Conservation (phyloP, 2,329 filamentous ascomycete species). For the Fusarium papillatum region DNA sequence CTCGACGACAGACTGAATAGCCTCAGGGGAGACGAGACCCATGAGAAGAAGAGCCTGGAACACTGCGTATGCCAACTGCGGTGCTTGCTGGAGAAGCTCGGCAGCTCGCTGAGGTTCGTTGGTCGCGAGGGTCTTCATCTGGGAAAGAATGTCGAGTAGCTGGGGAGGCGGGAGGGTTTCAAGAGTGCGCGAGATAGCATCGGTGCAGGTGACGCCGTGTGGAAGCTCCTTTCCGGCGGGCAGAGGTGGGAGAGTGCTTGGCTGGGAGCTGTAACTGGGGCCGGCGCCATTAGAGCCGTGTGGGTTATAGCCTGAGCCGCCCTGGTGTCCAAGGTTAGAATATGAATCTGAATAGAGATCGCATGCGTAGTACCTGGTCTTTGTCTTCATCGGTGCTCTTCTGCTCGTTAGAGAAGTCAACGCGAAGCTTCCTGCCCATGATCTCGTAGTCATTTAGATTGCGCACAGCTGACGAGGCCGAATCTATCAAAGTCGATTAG, state of each 20-base stretch:
- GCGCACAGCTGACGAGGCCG: slow-evolving; percentile 92
- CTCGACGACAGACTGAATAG: slow-evolving; percentile 86
- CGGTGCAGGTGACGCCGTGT: slow-evolving; percentile 84
- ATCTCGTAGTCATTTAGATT: slow-evolving; percentile 97
- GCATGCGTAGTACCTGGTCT: slow-evolving; percentile 21
- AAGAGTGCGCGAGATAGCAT: slow-evolving; percentile 93
- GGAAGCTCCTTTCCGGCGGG: slow-evolving; percentile 89
- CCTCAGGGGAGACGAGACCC: slow-evolving; percentile 89
- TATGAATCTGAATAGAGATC: slow-evolving; percentile 1
- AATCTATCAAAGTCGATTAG: slow-evolving; percentile 60
- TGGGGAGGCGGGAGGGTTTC: slow-evolving; percentile 88
- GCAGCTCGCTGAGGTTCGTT: slow-evolving; percentile 87
- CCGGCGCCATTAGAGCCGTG: slow-evolving; percentile 51
- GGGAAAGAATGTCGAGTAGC: slow-evolving; percentile 91
- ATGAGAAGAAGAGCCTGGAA: slow-evolving; percentile 95
- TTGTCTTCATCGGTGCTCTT: slow-evolving; percentile 74
- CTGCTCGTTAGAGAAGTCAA: slow-evolving; percentile 96
- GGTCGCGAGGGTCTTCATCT: slow-evolving; percentile 93
- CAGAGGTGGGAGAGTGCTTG: slow-evolving; percentile 79
- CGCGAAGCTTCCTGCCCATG: slow-evolving; percentile 93
- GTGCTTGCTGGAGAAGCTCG: slow-evolving; percentile 88
- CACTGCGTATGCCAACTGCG: slow-evolving; percentile 93
- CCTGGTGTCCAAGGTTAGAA: slow-evolving; percentile 8
- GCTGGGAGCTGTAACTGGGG: slow-evolving; percentile 50
- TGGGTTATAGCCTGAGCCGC: slow-evolving; percentile 40